Percentiles rank a stretch among this genome's conserved stretches.
These are phyloP conservation scores for Leishmania arabica DNA, from an alignment of 208 protist species.

Conservation along the genomic window DNA sequence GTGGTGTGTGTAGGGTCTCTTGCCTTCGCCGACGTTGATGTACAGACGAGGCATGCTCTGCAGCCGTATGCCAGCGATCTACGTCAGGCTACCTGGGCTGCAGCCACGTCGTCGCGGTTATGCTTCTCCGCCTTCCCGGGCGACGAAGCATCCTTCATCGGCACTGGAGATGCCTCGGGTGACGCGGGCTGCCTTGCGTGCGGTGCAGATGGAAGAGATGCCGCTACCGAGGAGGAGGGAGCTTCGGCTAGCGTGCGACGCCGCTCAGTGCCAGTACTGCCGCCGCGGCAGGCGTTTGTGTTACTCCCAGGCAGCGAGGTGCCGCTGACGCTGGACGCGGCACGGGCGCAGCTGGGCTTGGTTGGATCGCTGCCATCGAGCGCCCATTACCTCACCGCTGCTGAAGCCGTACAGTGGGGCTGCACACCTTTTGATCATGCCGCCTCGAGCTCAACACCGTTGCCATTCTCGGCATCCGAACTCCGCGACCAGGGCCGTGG, in stretches of 20 bases:
- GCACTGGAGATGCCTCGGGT: not conserved
- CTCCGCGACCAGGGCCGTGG: not conserved
- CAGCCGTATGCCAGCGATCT: constrained; percentile 6
- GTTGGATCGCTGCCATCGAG: constrained; percentile 23
- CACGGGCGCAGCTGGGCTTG: constrained; percentile 9
- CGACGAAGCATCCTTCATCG: not conserved
- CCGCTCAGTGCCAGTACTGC: not conserved
- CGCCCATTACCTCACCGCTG: constrained; percentile 22
- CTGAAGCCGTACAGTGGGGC: constrained; percentile 14
- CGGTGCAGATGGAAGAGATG: not conserved
- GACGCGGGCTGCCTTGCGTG: not conserved
- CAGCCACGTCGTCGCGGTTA: constrained; percentile 13
- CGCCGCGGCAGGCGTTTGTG: constrained; percentile 6
- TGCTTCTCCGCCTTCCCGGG: not conserved
- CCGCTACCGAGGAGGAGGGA: not conserved
- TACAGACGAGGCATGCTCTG: constrained; percentile 6
- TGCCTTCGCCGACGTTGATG: constrained; percentile 52
- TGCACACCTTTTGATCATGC: not conserved
- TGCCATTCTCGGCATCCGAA: not conserved
- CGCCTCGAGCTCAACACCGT: not conserved
- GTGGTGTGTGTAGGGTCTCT: constrained; percentile 51
- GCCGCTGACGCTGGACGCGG: constrained; percentile 22
- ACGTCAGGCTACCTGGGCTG: constrained; percentile 17
- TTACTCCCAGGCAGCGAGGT: constrained; percentile 24
- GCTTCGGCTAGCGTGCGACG: not conserved